Evolutionary conservation across 257 asterid genomes (phyloP), one percentile per base, ranked within the genome.

Genomic region (Primulina eburnea): DNA sequence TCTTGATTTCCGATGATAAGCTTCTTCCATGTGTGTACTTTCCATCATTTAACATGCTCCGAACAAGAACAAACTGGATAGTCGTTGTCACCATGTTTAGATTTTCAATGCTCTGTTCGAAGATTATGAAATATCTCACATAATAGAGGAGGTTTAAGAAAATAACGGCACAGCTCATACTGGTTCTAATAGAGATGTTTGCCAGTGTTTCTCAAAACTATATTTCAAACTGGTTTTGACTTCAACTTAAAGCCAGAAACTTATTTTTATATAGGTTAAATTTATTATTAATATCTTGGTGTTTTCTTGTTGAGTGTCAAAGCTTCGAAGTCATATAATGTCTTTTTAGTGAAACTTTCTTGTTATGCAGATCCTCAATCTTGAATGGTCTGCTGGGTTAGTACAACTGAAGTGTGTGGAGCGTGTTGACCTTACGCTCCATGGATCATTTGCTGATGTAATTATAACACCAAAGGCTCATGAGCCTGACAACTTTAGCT

Each of bases 341-440:
- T 73, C 77, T 64, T 67, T 60, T 68, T 35, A 29, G 33, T 29
- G 62, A 65, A 77, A 58, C 33, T 76, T 37, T 65, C 72, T 70
- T 74, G 56, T 67, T 67, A 73, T 82, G 79, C 97, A 94, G 99
- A 85, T 94, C 75, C 91, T 94, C 18, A 87, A 88, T 81, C 94
- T 94, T 77, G 92, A 94, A 78, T 94, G 99, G 97, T 94, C 99
- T 69, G 87, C 88, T 61, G 96, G 97, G 63, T 80, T 90, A 75
- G 77, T 87, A 75, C 85, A 78, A 73, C 64, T 94, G 86, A 91
- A 91, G 84, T 91, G 97, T 76, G 68, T 84, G 26, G 87, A 80
- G 65, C 96, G 95, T 62, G 78, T 94, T 81, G 96, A 94, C 86
- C 96, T 90, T 77, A 85, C 85, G 53, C 95, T 94, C 74, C 79